A percentile compares a stretch with the other conserved stretches of the same genome.
Evolutionary conservation across 2,329 filamentous ascomycete species (phyloP).

Genomic region (Apiospora pterosperma): DNA sequence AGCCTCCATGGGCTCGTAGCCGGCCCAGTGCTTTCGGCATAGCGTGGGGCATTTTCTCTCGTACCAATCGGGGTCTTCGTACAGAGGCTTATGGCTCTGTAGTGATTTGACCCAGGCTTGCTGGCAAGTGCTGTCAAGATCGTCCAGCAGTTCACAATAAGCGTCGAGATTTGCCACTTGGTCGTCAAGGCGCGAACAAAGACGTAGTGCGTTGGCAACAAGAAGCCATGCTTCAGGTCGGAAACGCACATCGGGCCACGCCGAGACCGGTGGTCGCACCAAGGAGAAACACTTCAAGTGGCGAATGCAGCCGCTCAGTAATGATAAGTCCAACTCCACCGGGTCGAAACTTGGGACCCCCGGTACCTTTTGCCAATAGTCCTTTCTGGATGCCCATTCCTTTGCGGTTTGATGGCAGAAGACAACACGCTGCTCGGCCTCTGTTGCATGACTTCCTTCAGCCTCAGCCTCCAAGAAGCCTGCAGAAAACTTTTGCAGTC

Average conservation of each 20-base stretch:
- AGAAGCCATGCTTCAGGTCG: slow-evolving; percentile 28
- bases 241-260: slow-evolving; percentile 27
- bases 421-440: slow-evolving; percentile 22
- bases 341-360: slow-evolving; percentile 15
- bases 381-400: slow-evolving; percentile 26
- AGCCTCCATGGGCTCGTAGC: slow-evolving; percentile 29
- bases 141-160: slow-evolving; percentile 25
- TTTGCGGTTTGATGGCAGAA: slow-evolving; percentile 25
- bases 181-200: slow-evolving; percentile 24
- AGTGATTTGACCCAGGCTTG: slow-evolving; percentile 23
- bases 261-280: slow-evolving; percentile 22
- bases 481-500: slow-evolving; percentile 20
- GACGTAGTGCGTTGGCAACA: slow-evolving; percentile 26
- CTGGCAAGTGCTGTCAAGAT: slow-evolving; percentile 25
- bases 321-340: slow-evolving; percentile 22
- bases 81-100: slow-evolving; percentile 24
- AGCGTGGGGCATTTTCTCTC: slow-evolving; percentile 22
- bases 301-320: slow-evolving; percentile 26
- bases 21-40: slow-evolving; percentile 25
- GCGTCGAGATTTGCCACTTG: slow-evolving; percentile 16
- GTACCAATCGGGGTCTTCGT: slow-evolving; percentile 29
- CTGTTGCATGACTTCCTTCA: slow-evolving; percentile 9
- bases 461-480: slow-evolving; percentile 25
- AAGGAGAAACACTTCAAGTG: slow-evolving; percentile 24
- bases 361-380: slow-evolving; percentile 25